These are phyloP conservation scores for Chenopodium formosanum DNA, from an alignment of 148 eudicot genomes.

Conservation along the genomic window DNA sequence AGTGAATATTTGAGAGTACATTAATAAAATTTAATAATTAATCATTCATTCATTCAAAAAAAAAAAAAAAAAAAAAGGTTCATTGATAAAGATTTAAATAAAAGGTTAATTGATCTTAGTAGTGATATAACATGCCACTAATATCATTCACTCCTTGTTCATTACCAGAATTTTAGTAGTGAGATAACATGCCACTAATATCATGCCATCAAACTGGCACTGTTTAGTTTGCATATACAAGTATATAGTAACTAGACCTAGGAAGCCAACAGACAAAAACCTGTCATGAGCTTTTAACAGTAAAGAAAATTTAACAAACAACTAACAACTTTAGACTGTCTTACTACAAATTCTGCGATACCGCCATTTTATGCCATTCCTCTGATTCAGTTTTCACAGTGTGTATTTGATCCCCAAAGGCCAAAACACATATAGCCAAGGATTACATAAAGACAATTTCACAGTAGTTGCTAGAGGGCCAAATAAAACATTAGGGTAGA, in stretches of 20 bases:
- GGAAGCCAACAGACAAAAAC: neutral
- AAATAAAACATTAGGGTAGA: neutral
- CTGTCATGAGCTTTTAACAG: neutral
- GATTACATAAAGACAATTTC: neutral
- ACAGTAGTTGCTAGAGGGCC: neutral
- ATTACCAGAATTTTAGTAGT: too few species aligned
- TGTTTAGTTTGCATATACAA: too few species aligned
- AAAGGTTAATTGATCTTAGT: neutral
- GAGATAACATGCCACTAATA: neutral
- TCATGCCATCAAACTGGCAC: neutral
- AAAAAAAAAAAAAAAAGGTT: too few species aligned
- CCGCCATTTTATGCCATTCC: neutral
- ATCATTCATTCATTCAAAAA: too few species aligned
- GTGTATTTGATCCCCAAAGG: neutral
- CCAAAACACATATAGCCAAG: conserved; percentile 11
- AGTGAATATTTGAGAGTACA: neutral
- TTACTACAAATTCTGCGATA: neutral
- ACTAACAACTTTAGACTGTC: neutral
- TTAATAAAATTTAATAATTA: too few species aligned
- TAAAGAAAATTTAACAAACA: neutral
- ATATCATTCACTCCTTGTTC: too few species aligned
- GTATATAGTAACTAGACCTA: neutral
- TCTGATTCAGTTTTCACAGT: conserved; percentile 3
- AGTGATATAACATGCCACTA: neutral
- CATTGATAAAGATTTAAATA: too few species aligned